These are phyloP conservation scores for Neopestalotiopsis sp. DNA, from an alignment of 2,329 filamentous ascomycete genomes.

Conservation along the genomic window DNA sequence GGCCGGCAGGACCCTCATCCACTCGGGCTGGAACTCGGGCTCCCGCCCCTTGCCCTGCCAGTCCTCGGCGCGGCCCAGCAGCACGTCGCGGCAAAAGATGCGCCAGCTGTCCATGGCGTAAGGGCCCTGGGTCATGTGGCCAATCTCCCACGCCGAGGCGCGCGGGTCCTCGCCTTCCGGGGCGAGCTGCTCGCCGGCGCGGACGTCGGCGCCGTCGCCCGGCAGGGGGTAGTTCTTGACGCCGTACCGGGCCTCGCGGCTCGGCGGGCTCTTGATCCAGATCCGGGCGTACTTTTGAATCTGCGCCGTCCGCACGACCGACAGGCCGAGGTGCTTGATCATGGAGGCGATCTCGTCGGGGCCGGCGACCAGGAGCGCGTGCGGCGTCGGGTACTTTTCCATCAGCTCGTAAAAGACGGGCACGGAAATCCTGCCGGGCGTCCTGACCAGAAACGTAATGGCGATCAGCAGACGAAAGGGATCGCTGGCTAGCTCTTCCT, in stretches of 20 bases:
- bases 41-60: constrained; percentile 65
- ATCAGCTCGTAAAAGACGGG: constrained; percentile 76
- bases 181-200: constrained; percentile 32
- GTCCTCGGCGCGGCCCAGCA: constrained; percentile 68
- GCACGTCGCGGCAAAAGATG: constrained; percentile 85
- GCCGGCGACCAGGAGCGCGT: constrained; percentile 63
- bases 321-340: constrained; percentile 75
- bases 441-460: constrained; percentile 85
- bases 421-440: constrained; percentile 73
- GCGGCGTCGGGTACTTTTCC: constrained; percentile 68
- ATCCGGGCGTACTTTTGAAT: constrained; percentile 73
- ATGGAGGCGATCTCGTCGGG: constrained; percentile 60
- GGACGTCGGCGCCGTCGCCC: constrained; percentile 36
- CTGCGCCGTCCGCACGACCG: constrained; percentile 67
- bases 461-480: constrained; percentile 84
- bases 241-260: constrained; percentile 56
- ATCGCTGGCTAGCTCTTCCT: constrained; percentile 76
- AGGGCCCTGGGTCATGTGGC: constrained; percentile 79
- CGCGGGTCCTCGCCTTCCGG: constrained; percentile 28
- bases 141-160: constrained; percentile 76
- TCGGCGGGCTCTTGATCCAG: constrained; percentile 71
- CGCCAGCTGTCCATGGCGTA: constrained; percentile 92
- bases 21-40: constrained; percentile 77
- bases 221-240: constrained; percentile 51
- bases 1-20: constrained; percentile 81